Conservation (phyloP, 23 red algal species). For the Gracilaria domingensis region DNA sequence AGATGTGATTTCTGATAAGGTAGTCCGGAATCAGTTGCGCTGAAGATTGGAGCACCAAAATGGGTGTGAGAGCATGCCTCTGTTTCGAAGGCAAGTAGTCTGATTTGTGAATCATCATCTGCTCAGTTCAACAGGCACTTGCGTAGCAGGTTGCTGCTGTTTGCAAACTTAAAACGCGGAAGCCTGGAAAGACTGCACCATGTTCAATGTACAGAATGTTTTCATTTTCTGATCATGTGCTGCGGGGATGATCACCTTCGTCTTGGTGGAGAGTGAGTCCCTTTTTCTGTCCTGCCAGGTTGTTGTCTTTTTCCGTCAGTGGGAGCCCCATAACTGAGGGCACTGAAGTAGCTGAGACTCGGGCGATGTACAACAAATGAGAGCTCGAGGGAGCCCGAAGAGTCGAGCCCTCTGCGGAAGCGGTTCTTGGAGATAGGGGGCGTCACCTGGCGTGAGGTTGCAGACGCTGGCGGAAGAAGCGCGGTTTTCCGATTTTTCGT, state of each 20-base stretch:
- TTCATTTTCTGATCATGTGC: not conserved
- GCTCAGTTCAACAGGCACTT: not conserved
- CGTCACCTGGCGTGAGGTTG: not conserved
- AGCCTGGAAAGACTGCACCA: not conserved
- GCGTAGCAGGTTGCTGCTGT: not conserved
- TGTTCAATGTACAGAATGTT: constrained; percentile 1
- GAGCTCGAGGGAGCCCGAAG: not conserved
- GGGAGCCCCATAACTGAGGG: not conserved
- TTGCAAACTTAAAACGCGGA: not conserved
- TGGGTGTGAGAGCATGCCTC: constrained; percentile 8
- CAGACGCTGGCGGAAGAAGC: not conserved
- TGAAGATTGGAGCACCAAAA: constrained; percentile 3
- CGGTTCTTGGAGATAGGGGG: not conserved
- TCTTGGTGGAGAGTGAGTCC: not conserved
- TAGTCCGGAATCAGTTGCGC: constrained; percentile 24
- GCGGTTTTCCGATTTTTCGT: constrained; percentile 43
- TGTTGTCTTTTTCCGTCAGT: not conserved
- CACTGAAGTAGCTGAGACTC: not conserved
- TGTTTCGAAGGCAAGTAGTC: not conserved
- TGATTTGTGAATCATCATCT: not conserved
- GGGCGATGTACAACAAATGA: not conserved
- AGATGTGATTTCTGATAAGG: constrained; percentile 42
- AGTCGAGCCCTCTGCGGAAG: not conserved
- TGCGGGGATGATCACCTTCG: constrained; percentile 5
- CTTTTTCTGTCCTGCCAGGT: not conserved